These are phyloP conservation scores for Tolypocladium cylindrosporum DNA, from an alignment of 2,329 filamentous ascomycete genomes.

Conservation along the genomic window DNA sequence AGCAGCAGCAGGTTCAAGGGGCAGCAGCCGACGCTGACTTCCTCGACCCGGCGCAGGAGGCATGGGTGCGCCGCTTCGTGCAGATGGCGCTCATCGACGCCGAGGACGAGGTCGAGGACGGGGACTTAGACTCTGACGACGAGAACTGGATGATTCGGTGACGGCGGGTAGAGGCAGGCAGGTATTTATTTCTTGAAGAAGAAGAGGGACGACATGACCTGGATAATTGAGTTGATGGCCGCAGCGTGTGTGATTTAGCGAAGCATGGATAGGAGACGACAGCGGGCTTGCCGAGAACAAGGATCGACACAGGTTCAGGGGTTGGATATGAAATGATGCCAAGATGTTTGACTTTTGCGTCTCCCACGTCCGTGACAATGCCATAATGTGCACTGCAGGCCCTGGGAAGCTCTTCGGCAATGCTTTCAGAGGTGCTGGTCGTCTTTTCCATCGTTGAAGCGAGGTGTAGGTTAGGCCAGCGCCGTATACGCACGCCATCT, in stretches of 20 bases:
- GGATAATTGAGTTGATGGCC: not conserved
- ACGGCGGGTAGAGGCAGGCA: not conserved
- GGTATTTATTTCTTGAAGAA: not conserved
- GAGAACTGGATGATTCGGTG: constrained; percentile 9
- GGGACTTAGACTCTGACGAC: constrained; percentile 26
- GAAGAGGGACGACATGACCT: not conserved
- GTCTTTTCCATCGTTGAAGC: not conserved
- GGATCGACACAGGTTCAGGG: not conserved
- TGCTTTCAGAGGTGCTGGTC: not conserved
- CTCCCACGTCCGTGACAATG: not conserved
- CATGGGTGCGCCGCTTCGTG: constrained; percentile 45
- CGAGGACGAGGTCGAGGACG: constrained; percentile 36
- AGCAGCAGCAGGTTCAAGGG: constrained; percentile 1
- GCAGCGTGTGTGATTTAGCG: not conserved
- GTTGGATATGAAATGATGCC: not conserved
- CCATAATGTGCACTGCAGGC: not conserved
- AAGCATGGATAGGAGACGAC: not conserved
- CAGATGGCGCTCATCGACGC: constrained; percentile 42
- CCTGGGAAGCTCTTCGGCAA: too few relatives aligned
- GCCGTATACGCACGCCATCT: not conserved
- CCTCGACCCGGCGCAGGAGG: constrained; percentile 36
- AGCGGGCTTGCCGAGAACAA: too few relatives aligned
- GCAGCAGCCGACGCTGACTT: constrained; percentile 12
- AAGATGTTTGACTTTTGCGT: not conserved
- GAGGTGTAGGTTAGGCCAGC: not conserved